Evolutionary conservation across 768 basidiomycete species (phyloP).

Genomic region (Porphyrellus cyaneotinctus): DNA sequence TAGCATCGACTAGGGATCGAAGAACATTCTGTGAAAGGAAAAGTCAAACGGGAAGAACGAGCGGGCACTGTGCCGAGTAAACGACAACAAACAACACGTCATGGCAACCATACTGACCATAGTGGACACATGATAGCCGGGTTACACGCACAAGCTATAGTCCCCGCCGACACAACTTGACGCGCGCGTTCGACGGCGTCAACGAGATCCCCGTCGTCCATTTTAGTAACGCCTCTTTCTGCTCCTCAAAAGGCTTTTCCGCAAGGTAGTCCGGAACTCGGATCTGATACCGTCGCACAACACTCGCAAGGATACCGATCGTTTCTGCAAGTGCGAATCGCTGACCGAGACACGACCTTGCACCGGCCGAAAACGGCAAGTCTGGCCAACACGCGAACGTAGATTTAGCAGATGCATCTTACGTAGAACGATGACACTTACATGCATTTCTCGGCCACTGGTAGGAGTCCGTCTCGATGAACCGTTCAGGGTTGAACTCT

Average conservation of each 20-base stretch:
- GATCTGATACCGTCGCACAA: constrained; percentile 41
- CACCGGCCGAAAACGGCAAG: constrained; percentile 43
- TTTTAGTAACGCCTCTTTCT: constrained; percentile 30
- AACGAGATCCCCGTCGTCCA: constrained; percentile 39
- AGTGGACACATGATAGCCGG: no score
- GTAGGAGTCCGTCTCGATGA: constrained; percentile 47
- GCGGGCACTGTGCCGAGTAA: no score
- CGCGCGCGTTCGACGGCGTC: constrained; percentile 30
- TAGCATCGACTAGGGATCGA: no score
- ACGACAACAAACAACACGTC: no score
- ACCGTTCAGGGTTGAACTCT: constrained; percentile 47
- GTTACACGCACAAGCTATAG: no score
- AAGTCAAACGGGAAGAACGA: no score
- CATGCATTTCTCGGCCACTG: constrained; percentile 43
- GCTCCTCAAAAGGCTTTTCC: constrained; percentile 27
- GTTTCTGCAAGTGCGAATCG: constrained; percentile 44
- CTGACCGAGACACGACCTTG: constrained; percentile 47
- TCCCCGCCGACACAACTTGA: constrained; percentile 21
- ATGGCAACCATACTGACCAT: no score
- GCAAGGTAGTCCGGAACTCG: constrained; percentile 36
- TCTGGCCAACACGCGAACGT: constrained; percentile 22
- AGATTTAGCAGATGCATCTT: background rate
- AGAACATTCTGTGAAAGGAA: no score
- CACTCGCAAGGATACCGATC: constrained; percentile 39
- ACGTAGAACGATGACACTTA: background rate